These are phyloP conservation scores for Endocalyx cinctus DNA, from an alignment of 2,329 filamentous ascomycete genomes.

Conservation along the genomic window DNA sequence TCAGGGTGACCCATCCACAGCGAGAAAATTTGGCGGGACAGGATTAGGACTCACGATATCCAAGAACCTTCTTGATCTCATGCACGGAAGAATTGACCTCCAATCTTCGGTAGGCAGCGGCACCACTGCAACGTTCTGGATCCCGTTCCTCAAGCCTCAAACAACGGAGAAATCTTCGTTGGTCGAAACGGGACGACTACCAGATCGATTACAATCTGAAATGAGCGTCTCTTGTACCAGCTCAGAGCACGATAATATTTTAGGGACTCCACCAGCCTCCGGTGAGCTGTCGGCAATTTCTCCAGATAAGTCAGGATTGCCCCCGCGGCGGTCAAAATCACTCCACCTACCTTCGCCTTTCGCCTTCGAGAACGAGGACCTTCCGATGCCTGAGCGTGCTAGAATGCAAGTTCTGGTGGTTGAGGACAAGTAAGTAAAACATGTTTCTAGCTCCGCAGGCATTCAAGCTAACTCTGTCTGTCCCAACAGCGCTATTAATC, in stretches of 20 bases:
- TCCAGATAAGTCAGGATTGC: slow-evolving; percentile 21
- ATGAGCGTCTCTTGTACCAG: slow-evolving; percentile 62
- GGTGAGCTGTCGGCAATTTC: slow-evolving; percentile 20
- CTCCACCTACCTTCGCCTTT: slow-evolving; percentile 26
- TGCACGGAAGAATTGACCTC: slow-evolving; percentile 70
- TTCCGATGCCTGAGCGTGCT: slow-evolving; percentile 54
- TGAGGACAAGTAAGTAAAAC: slow-evolving; percentile 75
- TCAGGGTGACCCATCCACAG: slow-evolving; percentile 76
- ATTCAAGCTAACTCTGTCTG: too few species aligned
- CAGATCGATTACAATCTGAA: slow-evolving; percentile 62
- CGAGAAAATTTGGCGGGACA: slow-evolving; percentile 73
- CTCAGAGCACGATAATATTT: slow-evolving; percentile 54
- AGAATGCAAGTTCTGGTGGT: slow-evolving; percentile 70
- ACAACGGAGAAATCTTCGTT: slow-evolving; percentile 43
- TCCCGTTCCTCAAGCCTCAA: slow-evolving; percentile 70
- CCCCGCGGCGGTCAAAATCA: slow-evolving; percentile 26
- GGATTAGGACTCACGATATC: slow-evolving; percentile 75
- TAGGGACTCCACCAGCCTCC: slow-evolving; percentile 41
- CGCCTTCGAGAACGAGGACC: slow-evolving; percentile 35
- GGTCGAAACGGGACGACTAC: slow-evolving; percentile 59
- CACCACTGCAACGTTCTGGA: slow-evolving; percentile 71
- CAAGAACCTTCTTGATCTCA: slow-evolving; percentile 74
- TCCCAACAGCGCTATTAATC: slow-evolving; percentile 61
- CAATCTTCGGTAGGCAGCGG: slow-evolving; percentile 63
- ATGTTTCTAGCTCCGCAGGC: too few species aligned